Conservation (phyloP, 2,329 filamentous ascomycete genomes). For the Aureobasidium sp. region DNA sequence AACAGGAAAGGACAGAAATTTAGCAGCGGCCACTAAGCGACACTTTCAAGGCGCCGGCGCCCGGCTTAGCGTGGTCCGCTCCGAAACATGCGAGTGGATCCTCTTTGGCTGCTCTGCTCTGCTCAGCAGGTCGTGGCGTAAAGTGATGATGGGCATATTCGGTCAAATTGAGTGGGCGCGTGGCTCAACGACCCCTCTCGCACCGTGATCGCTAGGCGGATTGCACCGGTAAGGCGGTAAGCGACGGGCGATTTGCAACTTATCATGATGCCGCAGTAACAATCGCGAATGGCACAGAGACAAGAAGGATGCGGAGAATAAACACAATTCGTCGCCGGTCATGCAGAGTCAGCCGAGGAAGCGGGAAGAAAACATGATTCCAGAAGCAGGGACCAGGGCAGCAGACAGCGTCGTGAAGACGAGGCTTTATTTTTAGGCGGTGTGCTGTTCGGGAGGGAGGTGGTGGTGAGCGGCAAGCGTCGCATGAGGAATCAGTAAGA, state of each 20-base stretch:
- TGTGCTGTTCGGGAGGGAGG: not conserved
- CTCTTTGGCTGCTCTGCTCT: slow-evolving; percentile 1
- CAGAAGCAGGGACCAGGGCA: slow-evolving; percentile 14
- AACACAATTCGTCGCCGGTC: not conserved
- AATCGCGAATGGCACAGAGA: slow-evolving; percentile 12
- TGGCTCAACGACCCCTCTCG: slow-evolving; percentile 12
- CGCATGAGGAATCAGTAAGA: not conserved
- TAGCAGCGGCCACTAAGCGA: slow-evolving; percentile 13
- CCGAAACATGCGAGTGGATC: slow-evolving; percentile 14
- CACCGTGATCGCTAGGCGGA: not conserved
- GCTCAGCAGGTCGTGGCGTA: slow-evolving; percentile 8
- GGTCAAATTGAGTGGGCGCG: slow-evolving; percentile 1
- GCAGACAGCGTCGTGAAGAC: not conserved
- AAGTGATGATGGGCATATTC: slow-evolving; percentile 6
- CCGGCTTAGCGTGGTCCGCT: slow-evolving; percentile 9
- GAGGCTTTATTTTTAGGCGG: slow-evolving; percentile 13
- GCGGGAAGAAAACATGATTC: slow-evolving; percentile 14
- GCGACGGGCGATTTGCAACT: not conserved
- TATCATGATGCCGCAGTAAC: slow-evolving; percentile 11
- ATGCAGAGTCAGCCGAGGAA: slow-evolving; percentile 9
- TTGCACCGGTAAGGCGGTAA: not conserved
- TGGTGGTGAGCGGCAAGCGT: not conserved
- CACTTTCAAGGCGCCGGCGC: slow-evolving; percentile 12
- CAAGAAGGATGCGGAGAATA: slow-evolving; percentile 6
- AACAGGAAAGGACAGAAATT: slow-evolving; percentile 2